Percentiles rank a stretch among this genome's conserved stretches.
phyloP scores from a whole-genome alignment of 805 yeast species.

The Saturnispora saitoi region DNA sequence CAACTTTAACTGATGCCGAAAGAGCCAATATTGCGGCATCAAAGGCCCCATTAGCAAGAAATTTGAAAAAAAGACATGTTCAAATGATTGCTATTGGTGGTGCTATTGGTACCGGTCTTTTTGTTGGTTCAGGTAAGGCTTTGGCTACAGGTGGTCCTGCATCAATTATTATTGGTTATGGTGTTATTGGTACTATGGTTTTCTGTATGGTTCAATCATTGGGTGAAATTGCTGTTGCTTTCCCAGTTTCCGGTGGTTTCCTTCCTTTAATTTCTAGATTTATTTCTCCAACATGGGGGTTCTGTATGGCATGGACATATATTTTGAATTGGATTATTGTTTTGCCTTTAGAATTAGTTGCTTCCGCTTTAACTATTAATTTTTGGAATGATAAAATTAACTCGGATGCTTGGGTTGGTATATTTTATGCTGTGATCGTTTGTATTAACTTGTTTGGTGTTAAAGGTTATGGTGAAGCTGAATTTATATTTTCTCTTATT shows the following conservation, averaged over 20 bases:
- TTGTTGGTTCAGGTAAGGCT: slow-evolving; percentile 61
- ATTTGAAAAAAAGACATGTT: slow-evolving; percentile 52
- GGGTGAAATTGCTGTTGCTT: slow-evolving; percentile 53
- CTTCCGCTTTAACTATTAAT: slow-evolving; percentile 40
- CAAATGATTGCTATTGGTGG: slow-evolving; percentile 79
- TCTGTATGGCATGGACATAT: slow-evolving; percentile 51
- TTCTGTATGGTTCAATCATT: slow-evolving; percentile 52
- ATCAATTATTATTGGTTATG: slow-evolving; percentile 49
- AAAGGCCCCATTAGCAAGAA: slow-evolving; percentile 38
- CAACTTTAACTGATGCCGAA: slow-evolving; percentile 33
- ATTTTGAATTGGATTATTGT: slow-evolving; percentile 43
- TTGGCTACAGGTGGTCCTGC: slow-evolving; percentile 61
- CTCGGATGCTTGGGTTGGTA: slow-evolving; percentile 45
- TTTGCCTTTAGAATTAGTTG: slow-evolving; percentile 45
- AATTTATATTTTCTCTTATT: slow-evolving; percentile 42
- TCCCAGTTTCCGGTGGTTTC: slow-evolving; percentile 51
- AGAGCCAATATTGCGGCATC: slow-evolving; percentile 37
- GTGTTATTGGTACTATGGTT: slow-evolving; percentile 47
- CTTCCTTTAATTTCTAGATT: slow-evolving; percentile 49
- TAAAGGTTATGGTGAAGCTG: slow-evolving; percentile 59
- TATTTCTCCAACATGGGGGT: slow-evolving; percentile 48
- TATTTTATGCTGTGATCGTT: slow-evolving; percentile 42
- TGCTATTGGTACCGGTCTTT: slow-evolving; percentile 70
- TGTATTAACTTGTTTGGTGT: slow-evolving; percentile 49
- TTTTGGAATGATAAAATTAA: slow-evolving; percentile 37